Evolutionary conservation across 768 basidiomycete genomes (phyloP).

Genomic region (Flagelloscypha sp.): DNA sequence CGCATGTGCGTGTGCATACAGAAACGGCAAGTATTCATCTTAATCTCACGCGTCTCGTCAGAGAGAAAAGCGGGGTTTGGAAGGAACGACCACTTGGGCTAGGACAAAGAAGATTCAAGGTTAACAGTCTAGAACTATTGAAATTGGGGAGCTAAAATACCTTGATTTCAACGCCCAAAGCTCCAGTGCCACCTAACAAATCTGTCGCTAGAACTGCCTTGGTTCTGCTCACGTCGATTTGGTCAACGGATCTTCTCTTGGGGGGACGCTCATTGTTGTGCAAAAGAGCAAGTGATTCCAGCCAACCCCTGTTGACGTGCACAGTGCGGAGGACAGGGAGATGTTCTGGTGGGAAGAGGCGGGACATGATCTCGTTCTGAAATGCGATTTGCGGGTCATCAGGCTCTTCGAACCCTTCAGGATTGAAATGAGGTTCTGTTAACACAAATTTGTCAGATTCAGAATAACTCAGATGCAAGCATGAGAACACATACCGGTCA

Average conservation of each 20-base stretch:
- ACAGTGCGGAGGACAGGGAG: constrained; percentile 54
- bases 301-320: constrained; percentile 43
- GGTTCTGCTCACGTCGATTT: constrained; percentile 44
- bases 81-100: constrained; percentile 98
- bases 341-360: constrained; percentile 51
- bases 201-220: constrained; percentile 76
- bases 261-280: constrained; percentile 48
- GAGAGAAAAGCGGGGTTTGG: constrained; percentile 60
- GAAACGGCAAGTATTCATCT: constrained; percentile 61
- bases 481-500: no score
- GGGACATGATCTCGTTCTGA: constrained; percentile 53
- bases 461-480: no score
- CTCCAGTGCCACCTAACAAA: constrained; percentile 53
- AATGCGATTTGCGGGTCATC: constrained; percentile 43
- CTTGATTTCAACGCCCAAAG: constrained; percentile 85
- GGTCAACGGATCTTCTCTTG: constrained; percentile 45
- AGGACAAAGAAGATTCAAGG: constrained; percentile 5
- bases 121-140: background rate
- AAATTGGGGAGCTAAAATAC: constrained; percentile 28
- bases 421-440: constrained; percentile 2
- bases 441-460: constrained; percentile 1
- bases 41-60: constrained; percentile 43
- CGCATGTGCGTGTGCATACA: constrained; percentile 61
- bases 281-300: constrained; percentile 39
- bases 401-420: constrained; percentile 25